phyloP scores from a whole-genome alignment of 495 filamentous ascomycete species.

The Annulohypoxylon bovei region DNA sequence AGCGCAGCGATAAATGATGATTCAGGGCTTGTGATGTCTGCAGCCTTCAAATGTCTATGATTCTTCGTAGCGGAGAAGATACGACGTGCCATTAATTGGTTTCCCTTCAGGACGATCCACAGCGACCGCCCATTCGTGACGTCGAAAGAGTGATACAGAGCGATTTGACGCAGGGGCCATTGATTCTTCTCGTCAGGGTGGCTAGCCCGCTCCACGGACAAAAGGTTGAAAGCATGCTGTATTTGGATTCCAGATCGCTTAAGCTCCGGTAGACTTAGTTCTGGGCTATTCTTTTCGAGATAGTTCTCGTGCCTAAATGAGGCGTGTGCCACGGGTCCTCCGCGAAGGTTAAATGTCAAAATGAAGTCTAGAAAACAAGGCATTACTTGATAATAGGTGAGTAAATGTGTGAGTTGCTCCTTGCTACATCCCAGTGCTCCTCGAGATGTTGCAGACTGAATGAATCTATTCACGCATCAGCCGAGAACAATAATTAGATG shows the following conservation, averaged over 20 bases:
- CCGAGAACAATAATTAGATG: not conserved
- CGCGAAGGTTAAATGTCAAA: slow-evolving; percentile 47
- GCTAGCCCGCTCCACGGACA: slow-evolving; percentile 52
- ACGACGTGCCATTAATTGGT: slow-evolving; percentile 48
- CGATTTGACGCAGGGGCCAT: slow-evolving; percentile 57
- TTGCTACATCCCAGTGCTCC: slow-evolving; percentile 42
- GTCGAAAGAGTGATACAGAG: slow-evolving; percentile 58
- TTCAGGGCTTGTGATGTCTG: slow-evolving; percentile 36
- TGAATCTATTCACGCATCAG: slow-evolving; percentile 41
- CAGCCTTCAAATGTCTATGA: slow-evolving; percentile 32
- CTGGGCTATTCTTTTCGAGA: slow-evolving; percentile 47
- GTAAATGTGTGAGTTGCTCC: slow-evolving; percentile 49
- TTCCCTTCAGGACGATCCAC: slow-evolving; percentile 58
- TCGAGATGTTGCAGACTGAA: slow-evolving; percentile 47
- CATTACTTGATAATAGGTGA: slow-evolving; percentile 58
- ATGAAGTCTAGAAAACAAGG: slow-evolving; percentile 56
- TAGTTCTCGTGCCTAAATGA: slow-evolving; percentile 50
- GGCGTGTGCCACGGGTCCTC: slow-evolving; percentile 23
- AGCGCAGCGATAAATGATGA: slow-evolving; percentile 49
- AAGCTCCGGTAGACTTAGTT: slow-evolving; percentile 48
- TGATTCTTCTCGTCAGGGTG: slow-evolving; percentile 41
- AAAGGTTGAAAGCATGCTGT: slow-evolving; percentile 56
- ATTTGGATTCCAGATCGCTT: slow-evolving; percentile 54
- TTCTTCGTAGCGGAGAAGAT: slow-evolving; percentile 43
- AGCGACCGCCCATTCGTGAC: slow-evolving; percentile 47